Evolutionary conservation across 768 basidiomycete genomes (phyloP).

Genomic region (Mycena pura): DNA sequence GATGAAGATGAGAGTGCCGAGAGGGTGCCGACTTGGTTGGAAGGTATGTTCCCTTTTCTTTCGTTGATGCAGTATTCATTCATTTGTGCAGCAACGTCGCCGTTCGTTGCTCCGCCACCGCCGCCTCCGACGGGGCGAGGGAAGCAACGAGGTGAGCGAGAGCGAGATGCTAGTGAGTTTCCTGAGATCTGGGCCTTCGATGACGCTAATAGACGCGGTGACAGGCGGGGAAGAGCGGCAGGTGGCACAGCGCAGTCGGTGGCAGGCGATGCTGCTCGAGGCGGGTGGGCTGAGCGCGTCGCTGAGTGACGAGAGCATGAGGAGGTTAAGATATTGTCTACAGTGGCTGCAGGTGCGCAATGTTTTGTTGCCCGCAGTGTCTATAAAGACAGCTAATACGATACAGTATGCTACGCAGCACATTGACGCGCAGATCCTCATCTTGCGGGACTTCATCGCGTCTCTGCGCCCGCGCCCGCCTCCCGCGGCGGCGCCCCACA

Average conservation of each 20-base stretch:
- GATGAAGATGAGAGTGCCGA: conserved; percentile 10
- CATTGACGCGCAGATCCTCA: conserved; percentile 86
- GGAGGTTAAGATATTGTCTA: conserved; percentile 82
- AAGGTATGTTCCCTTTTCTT: conserved; percentile 35
- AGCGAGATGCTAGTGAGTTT: too few species aligned
- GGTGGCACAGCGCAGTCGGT: conserved; percentile 76
- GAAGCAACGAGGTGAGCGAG: not conserved
- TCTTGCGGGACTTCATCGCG: conserved; percentile 84
- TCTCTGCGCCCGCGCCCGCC: conserved; percentile 63
- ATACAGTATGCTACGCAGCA: conserved; percentile 83
- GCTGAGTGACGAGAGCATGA: conserved; percentile 90
- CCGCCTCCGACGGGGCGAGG: conserved; percentile 25
- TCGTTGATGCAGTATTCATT: not conserved
- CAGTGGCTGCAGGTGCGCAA: conserved; percentile 82
- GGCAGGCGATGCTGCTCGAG: conserved; percentile 85
- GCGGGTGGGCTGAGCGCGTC: conserved; percentile 89
- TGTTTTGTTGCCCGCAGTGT: not conserved
- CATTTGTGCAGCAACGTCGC: conserved; percentile 37
- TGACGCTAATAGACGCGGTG: conserved; percentile 10
- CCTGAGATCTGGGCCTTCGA: too few species aligned
- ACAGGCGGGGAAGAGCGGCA: conserved; percentile 40
- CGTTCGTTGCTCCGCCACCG: conserved; percentile 42
- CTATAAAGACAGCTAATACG: not conserved
- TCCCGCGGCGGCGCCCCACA: too few species aligned
- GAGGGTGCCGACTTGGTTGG: conserved; percentile 46